These are phyloP conservation scores for Kandelia obovata DNA, from an alignment of 345 rosid genomes.

Conservation along the genomic window DNA sequence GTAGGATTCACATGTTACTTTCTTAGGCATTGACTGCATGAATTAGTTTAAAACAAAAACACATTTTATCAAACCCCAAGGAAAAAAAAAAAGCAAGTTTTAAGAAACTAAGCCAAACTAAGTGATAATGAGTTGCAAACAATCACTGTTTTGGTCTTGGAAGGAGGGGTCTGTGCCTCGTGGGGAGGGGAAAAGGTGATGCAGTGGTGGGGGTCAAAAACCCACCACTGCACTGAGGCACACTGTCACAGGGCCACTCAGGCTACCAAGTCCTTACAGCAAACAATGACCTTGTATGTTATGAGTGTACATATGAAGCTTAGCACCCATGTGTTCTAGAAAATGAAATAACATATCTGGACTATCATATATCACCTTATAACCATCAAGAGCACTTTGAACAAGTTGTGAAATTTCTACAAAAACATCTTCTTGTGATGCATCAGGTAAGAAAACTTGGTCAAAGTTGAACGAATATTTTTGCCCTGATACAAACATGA, in stretches of 20 bases:
- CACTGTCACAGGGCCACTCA: too few species aligned
- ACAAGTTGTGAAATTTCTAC: constrained; percentile 93
- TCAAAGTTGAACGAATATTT: constrained; percentile 82
- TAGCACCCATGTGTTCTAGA: background rate
- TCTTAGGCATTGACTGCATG: background rate
- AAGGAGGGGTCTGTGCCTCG: too few species aligned
- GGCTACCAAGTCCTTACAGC: too few species aligned
- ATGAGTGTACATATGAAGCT: background rate
- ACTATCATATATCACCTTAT: constrained; percentile 56
- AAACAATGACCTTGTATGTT: too few species aligned
- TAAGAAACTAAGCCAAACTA: background rate
- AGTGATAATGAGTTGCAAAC: background rate
- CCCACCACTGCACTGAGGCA: background rate
- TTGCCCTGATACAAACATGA: constrained; percentile 53
- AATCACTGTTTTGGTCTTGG: too few species aligned
- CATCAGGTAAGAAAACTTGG: constrained; percentile 69
- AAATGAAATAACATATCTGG: constrained; percentile 2
- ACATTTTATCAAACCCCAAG: background rate
- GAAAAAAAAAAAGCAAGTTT: background rate
- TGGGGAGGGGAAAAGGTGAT: too few species aligned
- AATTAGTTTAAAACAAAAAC: background rate
- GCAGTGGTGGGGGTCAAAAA: background rate
- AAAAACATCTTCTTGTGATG: constrained; percentile 83
- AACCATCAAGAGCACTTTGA: constrained; percentile 98
- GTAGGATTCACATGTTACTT: background rate